phyloP scores from a whole-genome alignment of 345 rosid genomes.

The Pistacia atlantica region DNA sequence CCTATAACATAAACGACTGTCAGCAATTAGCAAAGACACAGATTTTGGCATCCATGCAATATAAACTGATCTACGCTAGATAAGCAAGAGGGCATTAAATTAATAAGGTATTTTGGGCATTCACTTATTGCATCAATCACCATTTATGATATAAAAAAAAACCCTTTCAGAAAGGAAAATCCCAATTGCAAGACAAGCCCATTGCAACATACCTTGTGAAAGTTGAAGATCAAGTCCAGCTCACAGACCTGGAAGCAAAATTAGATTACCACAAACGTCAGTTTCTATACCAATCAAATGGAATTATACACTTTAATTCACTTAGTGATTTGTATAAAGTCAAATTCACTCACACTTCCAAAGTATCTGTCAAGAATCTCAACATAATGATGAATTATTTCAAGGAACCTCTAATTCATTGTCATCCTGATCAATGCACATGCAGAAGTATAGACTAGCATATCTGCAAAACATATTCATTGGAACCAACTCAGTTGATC shows the following conservation, averaged over 20 bases:
- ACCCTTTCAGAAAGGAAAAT: not conserved
- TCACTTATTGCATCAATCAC: slow-evolving; percentile 8
- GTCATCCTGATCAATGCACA: slow-evolving; percentile 93
- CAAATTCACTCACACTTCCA: slow-evolving; percentile 81
- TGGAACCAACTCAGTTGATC: slow-evolving; percentile 4
- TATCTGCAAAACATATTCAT: slow-evolving; percentile 52
- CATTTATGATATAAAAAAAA: not conserved
- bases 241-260: slow-evolving; percentile 73
- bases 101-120: not conserved
- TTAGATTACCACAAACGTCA: not conserved
- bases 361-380: slow-evolving; percentile 95
- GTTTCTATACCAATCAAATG: not conserved
- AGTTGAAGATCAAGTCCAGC: slow-evolving; percentile 93
- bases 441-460: slow-evolving; percentile 97
- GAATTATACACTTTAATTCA: not conserved
- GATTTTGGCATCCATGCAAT: slow-evolving; percentile 4
- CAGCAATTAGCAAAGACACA: slow-evolving; percentile 13
- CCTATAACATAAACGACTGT: slow-evolving; percentile 45
- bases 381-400: slow-evolving; percentile 91
- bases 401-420: slow-evolving; percentile 88
- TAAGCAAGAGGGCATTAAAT: too few species aligned
- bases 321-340: not conserved
- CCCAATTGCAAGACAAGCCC: not conserved
- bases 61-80: not conserved
- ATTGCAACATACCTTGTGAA: slow-evolving; percentile 70